Percentiles rank a stretch among this genome's conserved stretches.
Evolutionary conservation across 2,329 filamentous ascomycete species (phyloP).

Genomic region (Myriosclerotinia duriaeana): DNA sequence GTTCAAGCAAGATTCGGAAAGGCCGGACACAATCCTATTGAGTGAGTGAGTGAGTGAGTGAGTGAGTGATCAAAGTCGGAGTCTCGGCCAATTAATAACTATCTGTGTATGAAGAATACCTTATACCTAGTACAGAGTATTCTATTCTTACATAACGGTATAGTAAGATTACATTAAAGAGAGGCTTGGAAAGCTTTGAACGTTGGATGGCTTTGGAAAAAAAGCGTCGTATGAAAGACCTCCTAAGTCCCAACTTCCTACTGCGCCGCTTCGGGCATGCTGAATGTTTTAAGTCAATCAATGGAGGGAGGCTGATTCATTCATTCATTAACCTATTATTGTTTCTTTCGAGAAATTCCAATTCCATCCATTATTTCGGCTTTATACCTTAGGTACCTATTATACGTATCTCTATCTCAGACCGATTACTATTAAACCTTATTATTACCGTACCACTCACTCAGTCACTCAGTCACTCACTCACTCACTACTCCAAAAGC

Average conservation of each 20-base stretch:
- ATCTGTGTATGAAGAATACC: not conserved
- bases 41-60: not conserved
- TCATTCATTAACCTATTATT: not conserved
- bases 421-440: no score
- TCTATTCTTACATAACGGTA: not conserved
- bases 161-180: no score
- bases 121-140: not conserved
- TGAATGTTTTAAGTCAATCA: not conserved
- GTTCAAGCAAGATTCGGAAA: constrained; percentile 7
- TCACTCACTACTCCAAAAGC: no score
- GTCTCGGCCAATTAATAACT: not conserved
- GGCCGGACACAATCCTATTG: constrained; percentile 1
- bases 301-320: not conserved
- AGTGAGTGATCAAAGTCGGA: constrained; percentile 1
- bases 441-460: no score
- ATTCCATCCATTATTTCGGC: not conserved
- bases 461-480: no score
- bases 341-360: not conserved
- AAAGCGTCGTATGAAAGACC: constrained; percentile 12
- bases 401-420: no score
- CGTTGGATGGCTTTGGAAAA: constrained; percentile 2
- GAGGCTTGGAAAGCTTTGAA: not conserved
- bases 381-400: no score
- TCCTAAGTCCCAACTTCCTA: not conserved
- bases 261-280: constrained; percentile 19